Conservation (phyloP, 495 filamentous ascomycete species). For the Tuber aestivum region DNA sequence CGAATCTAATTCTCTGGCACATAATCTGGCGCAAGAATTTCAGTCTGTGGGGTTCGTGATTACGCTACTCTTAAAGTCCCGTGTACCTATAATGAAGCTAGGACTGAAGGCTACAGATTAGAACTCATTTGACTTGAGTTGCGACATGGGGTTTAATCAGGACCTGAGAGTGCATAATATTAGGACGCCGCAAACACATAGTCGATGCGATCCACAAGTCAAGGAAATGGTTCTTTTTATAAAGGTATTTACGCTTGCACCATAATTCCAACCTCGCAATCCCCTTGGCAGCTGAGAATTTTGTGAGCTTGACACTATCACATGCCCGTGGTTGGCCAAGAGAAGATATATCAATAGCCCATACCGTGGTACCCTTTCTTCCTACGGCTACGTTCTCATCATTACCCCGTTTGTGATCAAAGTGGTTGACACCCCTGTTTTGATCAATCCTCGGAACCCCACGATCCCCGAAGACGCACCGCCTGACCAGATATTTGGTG, state of each 20-base stretch:
- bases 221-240: slow-evolving; percentile 70
- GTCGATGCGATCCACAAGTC: slow-evolving; percentile 64
- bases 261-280: neutral
- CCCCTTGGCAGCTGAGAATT: neutral
- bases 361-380: slow-evolving; percentile 75
- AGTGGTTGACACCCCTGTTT: slow-evolving; percentile 66
- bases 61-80: slow-evolving; percentile 61
- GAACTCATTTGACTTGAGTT: slow-evolving; percentile 42
- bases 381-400: slow-evolving; percentile 87
- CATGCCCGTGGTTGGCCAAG: slow-evolving; percentile 62
- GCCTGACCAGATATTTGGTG: slow-evolving; percentile 37
- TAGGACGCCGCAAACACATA: slow-evolving; percentile 67
- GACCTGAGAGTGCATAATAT: slow-evolving; percentile 74
- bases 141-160: slow-evolving; percentile 81
- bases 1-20: slow-evolving; percentile 47
- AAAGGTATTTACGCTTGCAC: slow-evolving; percentile 50
- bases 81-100: slow-evolving; percentile 76
- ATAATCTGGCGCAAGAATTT: slow-evolving; percentile 62
- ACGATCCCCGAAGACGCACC: slow-evolving; percentile 25
- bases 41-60: slow-evolving; percentile 62
- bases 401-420: slow-evolving; percentile 79
- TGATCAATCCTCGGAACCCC: slow-evolving; percentile 63
- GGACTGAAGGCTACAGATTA: slow-evolving; percentile 53
- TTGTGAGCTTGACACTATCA: neutral
- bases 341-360: slow-evolving; percentile 69